Evolutionary conservation across 1,139 yeast species (phyloP).

Genomic region (Candida pseudoviswanathii): DNA sequence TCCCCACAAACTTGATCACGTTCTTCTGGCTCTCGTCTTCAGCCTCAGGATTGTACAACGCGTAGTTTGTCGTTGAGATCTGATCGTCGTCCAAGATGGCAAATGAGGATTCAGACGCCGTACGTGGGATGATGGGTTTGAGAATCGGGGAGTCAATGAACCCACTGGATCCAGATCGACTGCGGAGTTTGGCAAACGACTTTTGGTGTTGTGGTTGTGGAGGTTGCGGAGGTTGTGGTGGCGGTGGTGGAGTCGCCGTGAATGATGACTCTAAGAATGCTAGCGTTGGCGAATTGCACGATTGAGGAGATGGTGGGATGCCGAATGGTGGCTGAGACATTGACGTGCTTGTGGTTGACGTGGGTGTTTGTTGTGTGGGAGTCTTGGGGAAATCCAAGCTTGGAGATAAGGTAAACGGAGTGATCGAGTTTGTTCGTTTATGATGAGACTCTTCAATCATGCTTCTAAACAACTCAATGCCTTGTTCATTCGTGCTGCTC

Average conservation of each 20-base stretch:
- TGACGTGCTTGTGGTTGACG: slow-evolving; percentile 12
- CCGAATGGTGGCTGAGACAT: slow-evolving; percentile 2
- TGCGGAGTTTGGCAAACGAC: slow-evolving; percentile 17
- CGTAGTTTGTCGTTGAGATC: slow-evolving; percentile 45
- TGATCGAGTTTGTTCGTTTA: slow-evolving; percentile 41
- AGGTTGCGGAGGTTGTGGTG: not conserved
- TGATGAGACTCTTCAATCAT: slow-evolving; percentile 24
- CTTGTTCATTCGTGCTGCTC: slow-evolving; percentile 49
- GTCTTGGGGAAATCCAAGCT: slow-evolving; percentile 36
- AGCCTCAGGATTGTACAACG: slow-evolving; percentile 72
- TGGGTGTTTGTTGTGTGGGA: slow-evolving; percentile 10
- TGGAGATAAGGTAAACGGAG: slow-evolving; percentile 54
- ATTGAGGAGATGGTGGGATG: slow-evolving; percentile 4
- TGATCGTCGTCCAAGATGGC: slow-evolving; percentile 53
- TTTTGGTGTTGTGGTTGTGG: slow-evolving; percentile 12
- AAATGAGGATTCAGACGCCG: slow-evolving; percentile 59
- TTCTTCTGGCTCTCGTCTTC: slow-evolving; percentile 34
- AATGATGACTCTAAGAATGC: slow-evolving; percentile 16
- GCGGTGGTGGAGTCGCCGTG: slow-evolving; percentile 11
- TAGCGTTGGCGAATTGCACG: slow-evolving; percentile 14
- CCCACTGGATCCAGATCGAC: slow-evolving; percentile 38
- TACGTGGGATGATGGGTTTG: slow-evolving; percentile 49
- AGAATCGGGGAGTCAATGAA: slow-evolving; percentile 49
- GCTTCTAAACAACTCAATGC: slow-evolving; percentile 44
- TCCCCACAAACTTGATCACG: slow-evolving; percentile 73